Conservation (phyloP, 2,329 filamentous ascomycete genomes). For the Colletotrichum higginsianum region DNA sequence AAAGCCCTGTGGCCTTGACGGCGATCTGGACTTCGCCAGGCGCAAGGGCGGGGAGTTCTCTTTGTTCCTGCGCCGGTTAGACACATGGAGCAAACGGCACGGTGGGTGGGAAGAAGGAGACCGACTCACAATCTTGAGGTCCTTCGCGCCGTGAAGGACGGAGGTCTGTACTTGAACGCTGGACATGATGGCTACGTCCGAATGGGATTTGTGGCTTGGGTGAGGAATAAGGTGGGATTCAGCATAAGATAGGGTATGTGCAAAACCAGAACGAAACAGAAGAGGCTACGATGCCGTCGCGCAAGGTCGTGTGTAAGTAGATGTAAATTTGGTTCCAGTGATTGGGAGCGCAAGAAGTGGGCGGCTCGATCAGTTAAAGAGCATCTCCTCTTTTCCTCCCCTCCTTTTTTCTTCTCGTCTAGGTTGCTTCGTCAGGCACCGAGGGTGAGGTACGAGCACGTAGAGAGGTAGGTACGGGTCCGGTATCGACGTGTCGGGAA, state of each 20-base stretch:
- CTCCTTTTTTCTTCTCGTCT: neutral
- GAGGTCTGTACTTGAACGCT: constrained; percentile 60
- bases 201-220: neutral
- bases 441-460: constrained; percentile 15
- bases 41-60: constrained; percentile 67
- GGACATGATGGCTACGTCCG: constrained; percentile 27
- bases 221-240: neutral
- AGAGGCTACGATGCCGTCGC: neutral
- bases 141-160: constrained; percentile 67
- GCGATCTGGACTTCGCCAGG: constrained; percentile 73
- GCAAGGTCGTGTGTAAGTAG: neutral
- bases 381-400: neutral
- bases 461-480: constrained; percentile 11
- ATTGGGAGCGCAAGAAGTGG: constrained; percentile 9
- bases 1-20: constrained; percentile 75
- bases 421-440: constrained; percentile 16
- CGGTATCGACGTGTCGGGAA: constrained; percentile 32
- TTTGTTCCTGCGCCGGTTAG: constrained; percentile 63
- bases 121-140: constrained; percentile 63
- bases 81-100: neutral
- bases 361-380: constrained; percentile 18
- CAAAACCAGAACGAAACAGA: neutral
- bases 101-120: neutral
- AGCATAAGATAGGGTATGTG: neutral
- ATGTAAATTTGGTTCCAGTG: neutral